These are phyloP conservation scores for Citrus reticulata DNA, from an alignment of 345 rosid genomes.

Conservation along the genomic window DNA sequence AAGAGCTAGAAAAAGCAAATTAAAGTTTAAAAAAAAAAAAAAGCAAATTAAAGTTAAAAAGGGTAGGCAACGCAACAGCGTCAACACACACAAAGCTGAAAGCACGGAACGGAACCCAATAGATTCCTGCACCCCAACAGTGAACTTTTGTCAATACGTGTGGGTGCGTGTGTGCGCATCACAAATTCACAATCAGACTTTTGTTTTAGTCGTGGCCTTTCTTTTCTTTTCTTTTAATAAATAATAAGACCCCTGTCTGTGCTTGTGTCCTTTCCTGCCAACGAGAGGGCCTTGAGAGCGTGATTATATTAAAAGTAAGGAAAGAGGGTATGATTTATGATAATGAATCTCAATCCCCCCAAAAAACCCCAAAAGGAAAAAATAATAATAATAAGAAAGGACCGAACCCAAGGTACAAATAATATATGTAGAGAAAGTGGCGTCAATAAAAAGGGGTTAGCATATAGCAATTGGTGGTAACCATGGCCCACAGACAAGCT, in stretches of 20 bases:
- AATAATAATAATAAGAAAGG: too few species aligned
- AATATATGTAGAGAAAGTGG: background rate
- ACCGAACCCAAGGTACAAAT: background rate
- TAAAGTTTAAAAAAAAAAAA: too few species aligned
- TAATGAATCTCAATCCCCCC: too few species aligned
- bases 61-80: too few species aligned
- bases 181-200: conserved; percentile 11
- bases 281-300: background rate
- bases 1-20: too few species aligned
- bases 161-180: background rate
- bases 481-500: conserved; percentile 33
- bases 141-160: conserved; percentile 17
- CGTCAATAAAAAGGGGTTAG: conserved; percentile 30
- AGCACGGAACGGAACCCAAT: conserved; percentile 8
- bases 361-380: background rate
- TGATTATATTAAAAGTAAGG: too few species aligned
- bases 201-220: background rate
- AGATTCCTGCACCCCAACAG: conserved; percentile 25
- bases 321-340: too few species aligned
- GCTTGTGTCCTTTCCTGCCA: conserved; percentile 17
- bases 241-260: background rate
- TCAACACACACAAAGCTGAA: background rate
- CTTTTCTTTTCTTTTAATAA: too few species aligned
- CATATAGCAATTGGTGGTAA: background rate
- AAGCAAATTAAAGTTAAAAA: too few species aligned